phyloP scores from a whole-genome alignment of 1,284 basidiomycete species.

The Boletellus deceptivus region DNA sequence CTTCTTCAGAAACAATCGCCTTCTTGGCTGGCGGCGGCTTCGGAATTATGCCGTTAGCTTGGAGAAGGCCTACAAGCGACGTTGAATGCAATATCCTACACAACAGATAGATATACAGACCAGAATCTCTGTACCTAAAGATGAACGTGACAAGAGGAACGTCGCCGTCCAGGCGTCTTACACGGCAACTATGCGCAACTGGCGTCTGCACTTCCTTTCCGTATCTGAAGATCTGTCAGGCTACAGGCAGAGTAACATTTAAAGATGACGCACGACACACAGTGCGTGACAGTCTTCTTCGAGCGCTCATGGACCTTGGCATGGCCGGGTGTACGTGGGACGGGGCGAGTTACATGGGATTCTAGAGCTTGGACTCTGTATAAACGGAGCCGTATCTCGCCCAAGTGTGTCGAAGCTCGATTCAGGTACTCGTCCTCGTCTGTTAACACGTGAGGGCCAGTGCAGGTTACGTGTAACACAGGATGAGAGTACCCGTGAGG shows the following conservation, averaged over 20 bases:
- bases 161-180: slow-evolving; percentile 14
- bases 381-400: slow-evolving; percentile 19
- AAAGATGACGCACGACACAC: slow-evolving; percentile 31
- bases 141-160: slow-evolving; percentile 25
- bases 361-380: slow-evolving; percentile 12
- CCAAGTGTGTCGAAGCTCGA: slow-evolving; percentile 17
- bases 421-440: slow-evolving; percentile 33
- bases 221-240: slow-evolving; percentile 18
- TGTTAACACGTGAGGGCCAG: slow-evolving; percentile 12
- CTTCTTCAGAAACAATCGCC: slow-evolving; percentile 4
- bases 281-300: slow-evolving; percentile 39
- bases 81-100: not conserved
- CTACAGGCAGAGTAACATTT: not conserved
- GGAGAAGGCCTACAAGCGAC: slow-evolving; percentile 24
- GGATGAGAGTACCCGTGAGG: slow-evolving; percentile 31
- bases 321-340: not conserved
- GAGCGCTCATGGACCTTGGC: slow-evolving; percentile 37
- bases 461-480: not conserved
- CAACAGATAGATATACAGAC: slow-evolving; percentile 13
- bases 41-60: slow-evolving; percentile 30
- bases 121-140: slow-evolving; percentile 31
- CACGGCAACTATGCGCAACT: not conserved
- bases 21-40: slow-evolving; percentile 4
- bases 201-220: slow-evolving; percentile 15
- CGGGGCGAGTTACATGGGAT: not conserved